Evolutionary conservation across 768 basidiomycete species (phyloP), one percentile per base, ranked within the genome.

Genomic region (Tylopilus rubrobrunneus): DNA sequence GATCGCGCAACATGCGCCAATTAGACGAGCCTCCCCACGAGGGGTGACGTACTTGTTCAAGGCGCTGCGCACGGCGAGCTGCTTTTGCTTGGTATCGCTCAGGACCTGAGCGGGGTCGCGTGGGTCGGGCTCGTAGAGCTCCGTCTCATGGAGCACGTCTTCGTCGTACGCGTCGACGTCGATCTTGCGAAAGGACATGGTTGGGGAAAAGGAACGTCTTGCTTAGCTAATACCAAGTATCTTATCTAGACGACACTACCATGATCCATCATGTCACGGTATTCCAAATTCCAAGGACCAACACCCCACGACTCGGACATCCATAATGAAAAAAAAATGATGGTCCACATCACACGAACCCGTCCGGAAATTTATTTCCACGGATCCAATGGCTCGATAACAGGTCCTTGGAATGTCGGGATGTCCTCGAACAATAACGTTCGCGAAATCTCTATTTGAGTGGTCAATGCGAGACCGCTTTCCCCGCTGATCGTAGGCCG

Each of bases 111-210:
- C 74, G 3, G 93, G 86, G 46, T 84, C 82, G 49, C 93, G 78
- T 7, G 91, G 87, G 66, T 98, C 94, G 3, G 88, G 80, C 29
- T 90, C 87, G 68, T 87, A 95, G 28, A 98, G 82, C 60, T 96
- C 93, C 15, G 81, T 82, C 54, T 94, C 89, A 43, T 86, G 81
- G 7, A 98, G 73, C 23, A 84, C 80, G 63, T 98, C 96, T 70
- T 98, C 96, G 67, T 98, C 96, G 74, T 85, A 92, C 39, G 76
- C 79, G 74, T 98, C 96, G 65, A 98, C 87, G 74, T 98, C 87
- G 73, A 97, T 92, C 73, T 94, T 95, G 62, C 95, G 80, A 72
- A 93, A 97, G 49, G 84, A 82, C 76, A 78, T 81, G 63, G 73
- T 73, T 25, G 5, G 25, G 34, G 9, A 15, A n/a, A 27, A 23